These are phyloP conservation scores for Komagataella ulmi DNA, from an alignment of 805 yeast genomes.

Conservation along the genomic window DNA sequence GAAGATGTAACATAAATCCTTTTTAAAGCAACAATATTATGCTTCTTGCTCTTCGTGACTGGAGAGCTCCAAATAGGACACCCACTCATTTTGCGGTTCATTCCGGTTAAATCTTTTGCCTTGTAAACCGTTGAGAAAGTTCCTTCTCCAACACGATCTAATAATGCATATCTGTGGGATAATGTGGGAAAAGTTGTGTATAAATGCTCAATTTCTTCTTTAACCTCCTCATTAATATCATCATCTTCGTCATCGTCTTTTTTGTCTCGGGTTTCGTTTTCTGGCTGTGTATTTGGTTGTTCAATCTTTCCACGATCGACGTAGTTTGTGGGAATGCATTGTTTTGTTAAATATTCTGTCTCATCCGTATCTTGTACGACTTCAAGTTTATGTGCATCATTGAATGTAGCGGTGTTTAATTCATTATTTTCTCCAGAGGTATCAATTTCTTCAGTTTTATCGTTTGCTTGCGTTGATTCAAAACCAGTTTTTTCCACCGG, in stretches of 20 bases:
- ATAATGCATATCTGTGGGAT: conserved; percentile 20
- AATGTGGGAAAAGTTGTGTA: conserved; percentile 17
- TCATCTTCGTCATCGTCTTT: conserved; percentile 1
- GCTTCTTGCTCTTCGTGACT: conserved; percentile 15
- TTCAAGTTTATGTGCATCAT: background rate
- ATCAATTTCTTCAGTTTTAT: background rate
- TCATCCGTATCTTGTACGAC: background rate
- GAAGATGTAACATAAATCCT: conserved; percentile 92
- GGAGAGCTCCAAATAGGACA: conserved; percentile 16
- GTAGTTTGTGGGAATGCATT: background rate
- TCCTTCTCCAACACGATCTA: conserved; percentile 62
- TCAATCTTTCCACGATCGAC: background rate
- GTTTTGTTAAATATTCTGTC: background rate
- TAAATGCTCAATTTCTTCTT: conserved; percentile 19
- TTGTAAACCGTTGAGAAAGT: conserved; percentile 68
- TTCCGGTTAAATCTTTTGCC: conserved; percentile 26
- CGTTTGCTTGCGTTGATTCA: background rate
- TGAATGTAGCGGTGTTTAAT: background rate
- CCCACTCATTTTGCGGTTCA: conserved; percentile 11
- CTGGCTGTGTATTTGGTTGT: background rate
- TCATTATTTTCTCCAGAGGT: background rate
- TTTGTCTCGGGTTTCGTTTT: background rate
- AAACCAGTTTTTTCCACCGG: background rate
- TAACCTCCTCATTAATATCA: conserved; percentile 13
- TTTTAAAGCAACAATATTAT: conserved; percentile 68